These are phyloP conservation scores for Pseudonectria buxi DNA, from an alignment of 2,329 filamentous ascomycete genomes.

Conservation along the genomic window DNA sequence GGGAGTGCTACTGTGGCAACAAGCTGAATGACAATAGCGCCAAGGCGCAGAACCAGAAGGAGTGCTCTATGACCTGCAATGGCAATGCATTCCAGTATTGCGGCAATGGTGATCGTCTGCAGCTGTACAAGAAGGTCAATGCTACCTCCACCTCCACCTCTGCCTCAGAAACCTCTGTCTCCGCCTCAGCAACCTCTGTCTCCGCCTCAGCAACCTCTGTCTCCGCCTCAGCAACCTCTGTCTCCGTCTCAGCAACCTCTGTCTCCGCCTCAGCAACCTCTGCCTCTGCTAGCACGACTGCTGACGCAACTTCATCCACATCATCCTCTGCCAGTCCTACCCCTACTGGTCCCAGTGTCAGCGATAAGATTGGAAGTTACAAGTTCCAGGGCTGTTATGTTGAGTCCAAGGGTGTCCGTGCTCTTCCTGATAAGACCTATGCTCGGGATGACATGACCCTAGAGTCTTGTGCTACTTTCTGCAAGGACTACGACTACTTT, in stretches of 20 bases:
- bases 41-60: slow-evolving; percentile 23
- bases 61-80: slow-evolving; percentile 27
- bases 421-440: slow-evolving; percentile 22
- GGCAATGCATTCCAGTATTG: slow-evolving; percentile 29
- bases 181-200: not conserved
- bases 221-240: not conserved
- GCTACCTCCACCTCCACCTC: slow-evolving; percentile 3
- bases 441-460: slow-evolving; percentile 30
- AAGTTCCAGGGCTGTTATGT: slow-evolving; percentile 32
- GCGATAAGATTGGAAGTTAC: slow-evolving; percentile 21
- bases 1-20: slow-evolving; percentile 35
- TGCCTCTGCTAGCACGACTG: slow-evolving; percentile 1
- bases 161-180: too few species aligned
- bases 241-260: not conserved
- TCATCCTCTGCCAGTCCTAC: slow-evolving; percentile 9
- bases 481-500: slow-evolving; percentile 25
- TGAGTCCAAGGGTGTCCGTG: slow-evolving; percentile 25
- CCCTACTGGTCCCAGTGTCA: slow-evolving; percentile 19
- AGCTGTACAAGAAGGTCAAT: slow-evolving; percentile 23
- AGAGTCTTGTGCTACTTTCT: slow-evolving; percentile 26
- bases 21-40: slow-evolving; percentile 21
- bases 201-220: not conserved
- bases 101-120: slow-evolving; percentile 27
- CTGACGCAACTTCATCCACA: too few species aligned
- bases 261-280: slow-evolving; percentile 3